Evolutionary conservation across 129 eudicot genomes (phyloP).

Genomic region (Calendula officinalis): DNA sequence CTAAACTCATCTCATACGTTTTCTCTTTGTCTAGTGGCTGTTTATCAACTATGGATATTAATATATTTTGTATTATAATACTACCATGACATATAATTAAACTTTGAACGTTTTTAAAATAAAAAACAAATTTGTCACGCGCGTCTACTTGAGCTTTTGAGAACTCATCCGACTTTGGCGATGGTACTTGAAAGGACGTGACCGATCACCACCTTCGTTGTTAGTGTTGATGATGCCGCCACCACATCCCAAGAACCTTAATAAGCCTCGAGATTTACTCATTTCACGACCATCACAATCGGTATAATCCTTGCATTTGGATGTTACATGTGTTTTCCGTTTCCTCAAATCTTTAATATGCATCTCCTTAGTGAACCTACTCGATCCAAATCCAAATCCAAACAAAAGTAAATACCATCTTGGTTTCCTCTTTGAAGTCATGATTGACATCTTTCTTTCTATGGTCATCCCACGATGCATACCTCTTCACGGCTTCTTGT

Average conservation of each 20-base stretch:
- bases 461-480: constrained; percentile 4
- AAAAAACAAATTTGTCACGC: neutral
- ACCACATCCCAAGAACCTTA: constrained; percentile 44
- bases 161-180: neutral
- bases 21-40: too few species aligned
- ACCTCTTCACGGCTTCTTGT: neutral
- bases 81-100: neutral
- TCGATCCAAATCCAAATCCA: constrained; percentile 35
- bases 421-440: constrained; percentile 31
- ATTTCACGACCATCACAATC: constrained; percentile 1
- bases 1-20: too few species aligned
- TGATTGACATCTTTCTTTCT: constrained; percentile 20
- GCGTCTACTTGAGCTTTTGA: constrained; percentile 1
- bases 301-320: neutral
- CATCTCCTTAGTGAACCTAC: constrained; percentile 26
- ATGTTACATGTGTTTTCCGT: constrained; percentile 27
- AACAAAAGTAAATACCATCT: constrained; percentile 37
- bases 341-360: constrained; percentile 45
- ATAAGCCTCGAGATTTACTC: constrained; percentile 30
- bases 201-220: neutral
- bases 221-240: constrained; percentile 3
- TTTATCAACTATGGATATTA: too few species aligned
- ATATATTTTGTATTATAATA: too few species aligned
- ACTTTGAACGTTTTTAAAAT: neutral
- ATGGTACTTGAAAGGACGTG: neutral